phyloP scores from a whole-genome alignment of 306 rosid species.

The Glycine soja region DNA sequence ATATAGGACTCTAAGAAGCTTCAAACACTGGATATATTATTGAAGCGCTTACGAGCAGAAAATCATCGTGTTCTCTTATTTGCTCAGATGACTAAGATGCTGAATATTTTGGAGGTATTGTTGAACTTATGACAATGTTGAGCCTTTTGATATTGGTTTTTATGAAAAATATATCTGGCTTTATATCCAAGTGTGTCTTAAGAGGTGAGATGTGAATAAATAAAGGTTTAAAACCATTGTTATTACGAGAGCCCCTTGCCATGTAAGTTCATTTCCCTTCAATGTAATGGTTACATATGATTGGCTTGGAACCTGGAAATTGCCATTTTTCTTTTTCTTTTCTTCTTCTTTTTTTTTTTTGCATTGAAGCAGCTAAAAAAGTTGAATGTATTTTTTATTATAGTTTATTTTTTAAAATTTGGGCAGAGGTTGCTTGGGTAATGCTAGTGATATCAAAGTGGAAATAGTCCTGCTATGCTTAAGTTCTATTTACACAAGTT shows the following conservation, averaged over 20 bases:
- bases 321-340: background rate
- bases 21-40: constrained; percentile 94
- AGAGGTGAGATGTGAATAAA: background rate
- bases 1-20: constrained; percentile 97
- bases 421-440: background rate
- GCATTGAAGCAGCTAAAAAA: constrained; percentile 10
- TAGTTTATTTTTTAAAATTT: background rate
- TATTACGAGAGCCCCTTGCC: constrained; percentile 17
- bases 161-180: background rate
- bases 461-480: constrained; percentile 38
- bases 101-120: constrained; percentile 94
- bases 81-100: constrained; percentile 99
- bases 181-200: constrained; percentile 3
- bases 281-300: background rate
- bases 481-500: constrained; percentile 17
- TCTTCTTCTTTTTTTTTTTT: background rate
- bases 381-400: background rate
- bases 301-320: background rate
- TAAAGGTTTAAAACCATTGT: constrained; percentile 2
- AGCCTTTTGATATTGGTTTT: constrained; percentile 30
- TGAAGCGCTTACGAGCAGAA: constrained; percentile 88
- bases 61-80: constrained; percentile 97
- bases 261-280: constrained; percentile 35
- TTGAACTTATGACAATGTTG: constrained; percentile 33
- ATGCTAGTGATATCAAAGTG: constrained; percentile 9